Evolutionary conservation across 2,329 filamentous ascomycete genomes (phyloP), one percentile per base, ranked within the genome.

Genomic region (Ceratocystis ficicola): DNA sequence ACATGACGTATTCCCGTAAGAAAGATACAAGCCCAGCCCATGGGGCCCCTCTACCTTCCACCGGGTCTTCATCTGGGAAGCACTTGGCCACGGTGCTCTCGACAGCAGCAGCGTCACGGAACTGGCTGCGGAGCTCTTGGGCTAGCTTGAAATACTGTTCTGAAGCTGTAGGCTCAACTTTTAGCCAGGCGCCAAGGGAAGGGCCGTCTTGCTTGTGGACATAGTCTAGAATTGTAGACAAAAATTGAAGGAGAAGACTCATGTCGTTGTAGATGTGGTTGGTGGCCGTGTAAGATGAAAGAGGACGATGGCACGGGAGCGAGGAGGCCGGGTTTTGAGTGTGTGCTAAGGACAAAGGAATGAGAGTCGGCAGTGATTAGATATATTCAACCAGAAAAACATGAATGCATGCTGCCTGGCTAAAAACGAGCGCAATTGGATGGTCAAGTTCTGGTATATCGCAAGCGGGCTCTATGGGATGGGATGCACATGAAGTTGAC

Each of bases 11-110:
- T 62, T 90, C 85, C 71, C 85, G 87, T 74, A 95, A 83, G 72
- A 96, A 95, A 1, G 84, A 81, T 62, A 87, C 79, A 73, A 96
- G 90, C 0, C 87, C 84, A 0, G 85, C 83, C 90, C 90, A 95
- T 0, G 82, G 80, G 1, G 85, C 86, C 63, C 88, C 84, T 0
- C 80, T 78, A 1, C 84, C 81, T 52, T 87, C 81, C 7, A 60
- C 36, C 5, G 32, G 46, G 64, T 86, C 81, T 6, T 86, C 83
- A 68, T 86, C 80, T 0, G 86, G 86, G 1, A 93, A 78, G 10
- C 81, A 77, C 59, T 79, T 80, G 67, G 86, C 83, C 69, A 90
- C 83, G 68, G 86, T 79, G 68, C 78, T 79, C 61, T 87, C 85
- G 60, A 90, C 77, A 17, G 81, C 80, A 12, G 81, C 77, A 66